Base-by-base conservation (phyloP, 768 basidiomycete species). In the Leccinum incarnatum region DNA sequence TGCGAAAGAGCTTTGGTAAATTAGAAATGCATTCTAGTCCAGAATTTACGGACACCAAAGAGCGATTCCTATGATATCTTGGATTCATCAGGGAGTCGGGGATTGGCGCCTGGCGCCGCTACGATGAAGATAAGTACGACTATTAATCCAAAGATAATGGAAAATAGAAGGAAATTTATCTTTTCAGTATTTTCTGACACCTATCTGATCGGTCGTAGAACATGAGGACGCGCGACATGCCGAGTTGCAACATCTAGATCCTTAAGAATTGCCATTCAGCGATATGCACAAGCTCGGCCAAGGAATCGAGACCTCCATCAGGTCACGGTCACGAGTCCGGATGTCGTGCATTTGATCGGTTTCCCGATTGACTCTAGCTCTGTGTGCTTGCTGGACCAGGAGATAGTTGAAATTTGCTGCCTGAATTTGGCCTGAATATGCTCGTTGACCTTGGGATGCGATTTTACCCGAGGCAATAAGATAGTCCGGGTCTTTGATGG, bases 161-260 rank as follows among this genome's bases (percentile, higher is more conserved):
- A 29, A 37, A 98, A 82, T 48, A 97, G 82, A 49, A 98, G 81
- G 70, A 98, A 89, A 57, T 98, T 98, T 74, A 94, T 93, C 72
- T 90, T 88, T 75, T 95, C 95, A 2, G 95, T 94, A 68, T 90
- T 94, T 88, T 88, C 77, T 99, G 97, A 75, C 98, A 96, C 63
- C 93, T 94, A 71, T 51, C 36, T 53, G 30, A 56, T 25, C 5
- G 37, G 30, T 57, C 53, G 21, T 37, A 21, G 29, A 30, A 30
- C 29, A 30, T 1, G 29, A 21, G 48, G 49, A 30, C 10, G 29
- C 59, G 64, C 47, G 25, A 77, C 86, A 60, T 69, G 93, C 93
- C 80, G 79, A 54, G 90, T 91, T 5, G 97, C 97, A 14, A 84
- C 79, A 56, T 88, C 78, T 51, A 99, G 79, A 65, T 97, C 94